phyloP scores from a whole-genome alignment of 106 monocot species.

The Alisma plantagoaquatica region DNA sequence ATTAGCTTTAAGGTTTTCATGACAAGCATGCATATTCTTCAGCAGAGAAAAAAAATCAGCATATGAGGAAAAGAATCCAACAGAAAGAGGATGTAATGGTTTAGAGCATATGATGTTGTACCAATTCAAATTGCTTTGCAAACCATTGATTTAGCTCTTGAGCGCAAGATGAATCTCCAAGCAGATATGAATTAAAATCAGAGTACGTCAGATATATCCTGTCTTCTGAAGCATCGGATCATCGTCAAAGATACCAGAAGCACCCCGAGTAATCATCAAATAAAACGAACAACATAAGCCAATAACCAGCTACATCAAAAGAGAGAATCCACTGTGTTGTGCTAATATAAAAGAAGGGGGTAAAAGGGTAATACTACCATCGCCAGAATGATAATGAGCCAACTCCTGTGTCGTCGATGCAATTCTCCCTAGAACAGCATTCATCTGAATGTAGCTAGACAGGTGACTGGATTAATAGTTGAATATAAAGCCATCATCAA shows the following conservation, averaged over 20 bases:
- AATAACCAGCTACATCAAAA: no score
- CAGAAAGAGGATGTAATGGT: not conserved
- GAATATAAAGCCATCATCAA: not conserved
- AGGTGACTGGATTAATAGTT: not conserved
- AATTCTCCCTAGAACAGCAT: slow-evolving; percentile 90
- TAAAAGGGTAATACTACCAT: slow-evolving; percentile 33
- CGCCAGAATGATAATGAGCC: slow-evolving; percentile 82
- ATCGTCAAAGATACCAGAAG: no score
- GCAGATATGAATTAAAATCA: slow-evolving; percentile 63
- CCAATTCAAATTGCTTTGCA: slow-evolving; percentile 92
- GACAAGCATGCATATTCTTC: no score
- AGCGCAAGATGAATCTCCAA: slow-evolving; percentile 74
- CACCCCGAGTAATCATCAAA: no score
- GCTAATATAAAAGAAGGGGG: not conserved
- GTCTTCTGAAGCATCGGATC: slow-evolving; percentile 80
- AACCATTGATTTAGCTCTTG: slow-evolving; percentile 90
- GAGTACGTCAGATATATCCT: slow-evolving; percentile 78
- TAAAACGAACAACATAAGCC: no score
- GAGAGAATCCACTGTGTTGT: no score
- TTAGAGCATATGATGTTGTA: no score
- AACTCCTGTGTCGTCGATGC: slow-evolving; percentile 76
- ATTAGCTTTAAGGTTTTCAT: no score
- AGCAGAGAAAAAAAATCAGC: no score
- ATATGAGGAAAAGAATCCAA: not conserved
- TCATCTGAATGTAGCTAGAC: slow-evolving; percentile 51